phyloP scores from a whole-genome alignment of 352 stramenopile species.

The Pythium volutum region DNA sequence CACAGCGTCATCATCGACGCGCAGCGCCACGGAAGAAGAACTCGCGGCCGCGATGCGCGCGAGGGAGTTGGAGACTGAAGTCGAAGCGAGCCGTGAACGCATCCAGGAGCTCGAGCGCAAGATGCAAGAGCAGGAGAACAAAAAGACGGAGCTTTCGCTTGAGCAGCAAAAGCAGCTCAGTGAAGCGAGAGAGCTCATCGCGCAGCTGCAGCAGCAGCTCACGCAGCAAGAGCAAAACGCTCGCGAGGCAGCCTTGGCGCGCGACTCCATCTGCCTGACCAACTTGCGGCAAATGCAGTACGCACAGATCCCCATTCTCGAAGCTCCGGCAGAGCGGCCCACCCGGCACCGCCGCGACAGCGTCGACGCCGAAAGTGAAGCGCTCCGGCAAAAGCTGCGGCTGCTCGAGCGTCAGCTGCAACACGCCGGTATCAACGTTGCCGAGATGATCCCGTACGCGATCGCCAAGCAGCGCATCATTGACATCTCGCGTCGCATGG shows the following conservation, averaged over 20 bases:
- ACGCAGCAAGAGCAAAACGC: conserved; percentile 53
- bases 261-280: conserved; percentile 57
- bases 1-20: conserved; percentile 15
- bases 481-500: conserved; percentile 76
- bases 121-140: conserved; percentile 55
- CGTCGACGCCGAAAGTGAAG: conserved; percentile 43
- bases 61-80: conserved; percentile 65
- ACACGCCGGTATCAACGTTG: conserved; percentile 74
- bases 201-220: conserved; percentile 52
- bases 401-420: conserved; percentile 73
- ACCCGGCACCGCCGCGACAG: conserved; percentile 12
- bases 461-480: conserved; percentile 72
- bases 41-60: conserved; percentile 54
- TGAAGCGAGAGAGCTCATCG: conserved; percentile 58
- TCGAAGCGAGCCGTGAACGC: conserved; percentile 53
- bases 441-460: conserved; percentile 88
- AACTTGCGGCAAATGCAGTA: conserved; percentile 32
- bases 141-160: conserved; percentile 49
- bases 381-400: conserved; percentile 63
- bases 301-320: not conserved
- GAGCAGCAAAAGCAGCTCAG: conserved; percentile 56
- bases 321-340: not conserved
- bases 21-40: conserved; percentile 48
- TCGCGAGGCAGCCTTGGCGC: conserved; percentile 39
- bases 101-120: conserved; percentile 54